Base-by-base conservation (phyloP, 2,329 filamentous ascomycete genomes). In the Aspergillus jensenii region DNA sequence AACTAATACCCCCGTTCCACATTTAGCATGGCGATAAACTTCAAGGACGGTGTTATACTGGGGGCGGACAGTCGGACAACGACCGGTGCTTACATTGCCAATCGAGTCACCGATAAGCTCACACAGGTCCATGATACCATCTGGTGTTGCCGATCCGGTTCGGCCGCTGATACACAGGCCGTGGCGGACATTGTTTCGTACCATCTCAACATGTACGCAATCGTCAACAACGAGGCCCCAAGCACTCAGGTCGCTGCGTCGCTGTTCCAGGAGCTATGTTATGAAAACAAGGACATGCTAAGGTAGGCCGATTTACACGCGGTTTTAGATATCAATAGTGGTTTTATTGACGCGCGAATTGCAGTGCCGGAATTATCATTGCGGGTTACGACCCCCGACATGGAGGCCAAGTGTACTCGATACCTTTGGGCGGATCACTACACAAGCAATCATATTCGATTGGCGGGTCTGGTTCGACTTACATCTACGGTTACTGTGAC, bases 401-500 rank as follows among this genome's bases (percentile, higher is more conserved):
- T 76, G 95, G 95, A 65, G 95, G 95, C 50, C 93, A 98, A 76
- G 93, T 99, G 63, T 99, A 97, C 82, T 95, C 91, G 70, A 97
- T 99, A 75, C 95, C 95, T 3, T 84, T 98, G 41, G 95, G 95
- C 68, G 95, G 95, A 56, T 98, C 95, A 51, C 86, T 99, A 68
- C 95, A 99, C 87, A 97, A 98, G 83, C 93, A 97, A 76, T 76
- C 93, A 17, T 99, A 97, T 73, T 87, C 95, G 44, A 99, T 99
- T 71, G 93, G 92, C 67, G 95, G 95, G 46, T 98, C 93, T 19
- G 95, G 95, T 43, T 98, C 93, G 68, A 98, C 95, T 61, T 99
- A 99, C 82, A 99, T 99, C 78, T 99, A 98, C 82, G 95, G 95
- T 68, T 98, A 96, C 83, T 98, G 93, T 74, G 93, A 99, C 74